These are phyloP conservation scores for Coniochaeta sp. DNA, from an alignment of 2,329 filamentous ascomycete species.

Conservation along the genomic window DNA sequence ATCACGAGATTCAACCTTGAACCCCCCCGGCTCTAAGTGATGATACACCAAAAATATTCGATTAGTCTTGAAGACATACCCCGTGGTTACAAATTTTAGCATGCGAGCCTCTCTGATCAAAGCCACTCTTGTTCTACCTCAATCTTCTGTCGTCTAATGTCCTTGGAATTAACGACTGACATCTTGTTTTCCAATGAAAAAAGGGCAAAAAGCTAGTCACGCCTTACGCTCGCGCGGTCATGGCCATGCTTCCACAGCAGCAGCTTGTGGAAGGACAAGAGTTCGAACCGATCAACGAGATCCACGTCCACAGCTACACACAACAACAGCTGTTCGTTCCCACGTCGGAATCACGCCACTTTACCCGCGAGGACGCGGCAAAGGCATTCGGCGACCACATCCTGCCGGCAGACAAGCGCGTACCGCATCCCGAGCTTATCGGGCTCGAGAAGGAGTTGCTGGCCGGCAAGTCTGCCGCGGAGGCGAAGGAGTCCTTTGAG, in stretches of 20 bases:
- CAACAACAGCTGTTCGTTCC: constrained; percentile 60
- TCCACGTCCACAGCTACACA: constrained; percentile 54
- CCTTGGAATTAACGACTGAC: neutral
- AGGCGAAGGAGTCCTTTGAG: constrained; percentile 33
- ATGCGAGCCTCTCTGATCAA: constrained; percentile 67
- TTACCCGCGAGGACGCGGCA: constrained; percentile 59
- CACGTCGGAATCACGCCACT: constrained; percentile 54
- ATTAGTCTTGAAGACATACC: constrained; percentile 99
- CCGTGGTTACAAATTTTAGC: constrained; percentile 80
- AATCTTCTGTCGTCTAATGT: constrained; percentile 4
- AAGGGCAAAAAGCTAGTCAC: constrained; percentile 71
- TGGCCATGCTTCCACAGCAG: constrained; percentile 74
- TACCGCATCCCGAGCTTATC: constrained; percentile 57
- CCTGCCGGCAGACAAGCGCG: constrained; percentile 52
- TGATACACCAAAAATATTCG: constrained; percentile 66
- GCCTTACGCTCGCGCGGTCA: constrained; percentile 69
- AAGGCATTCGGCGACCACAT: constrained; percentile 54
- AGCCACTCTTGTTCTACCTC: constrained; percentile 7
- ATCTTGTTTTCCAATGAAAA: constrained; percentile 3
- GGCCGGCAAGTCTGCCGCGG: constrained; percentile 24
- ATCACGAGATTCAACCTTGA: constrained; percentile 2
- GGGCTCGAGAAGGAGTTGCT: constrained; percentile 42
- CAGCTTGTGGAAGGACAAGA: constrained; percentile 37
- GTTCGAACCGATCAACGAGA: constrained; percentile 58
- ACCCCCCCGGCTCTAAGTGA: constrained; percentile 34